phyloP scores from a whole-genome alignment of 768 basidiomycete species.

The Leucocoprinus birnbaumii region DNA sequence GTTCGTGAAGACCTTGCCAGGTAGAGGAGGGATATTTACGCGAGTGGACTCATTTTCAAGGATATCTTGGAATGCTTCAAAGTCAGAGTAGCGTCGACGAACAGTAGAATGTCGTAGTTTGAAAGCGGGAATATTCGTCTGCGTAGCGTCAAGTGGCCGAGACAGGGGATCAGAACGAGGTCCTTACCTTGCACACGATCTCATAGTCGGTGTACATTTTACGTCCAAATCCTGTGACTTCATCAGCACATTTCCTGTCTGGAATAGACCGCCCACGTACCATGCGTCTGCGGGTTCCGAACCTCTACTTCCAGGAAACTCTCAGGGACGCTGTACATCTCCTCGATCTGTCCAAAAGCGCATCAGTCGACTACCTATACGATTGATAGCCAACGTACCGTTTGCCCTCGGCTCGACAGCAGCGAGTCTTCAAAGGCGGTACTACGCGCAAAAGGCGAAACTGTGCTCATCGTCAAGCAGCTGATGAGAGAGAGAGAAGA shows the following conservation, averaged over 20 bases:
- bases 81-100: conserved; percentile 86
- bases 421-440: conserved; percentile 52
- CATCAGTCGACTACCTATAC: neutral
- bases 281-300: conserved; percentile 94
- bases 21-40: conserved; percentile 96
- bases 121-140: conserved; percentile 99
- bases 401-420: conserved; percentile 51
- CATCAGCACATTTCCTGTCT: neutral
- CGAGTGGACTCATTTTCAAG: conserved; percentile 95
- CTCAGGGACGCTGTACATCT: conserved; percentile 98
- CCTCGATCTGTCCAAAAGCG: conserved; percentile 68
- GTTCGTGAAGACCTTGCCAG: conserved; percentile 98
- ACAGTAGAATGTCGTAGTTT: conserved; percentile 93
- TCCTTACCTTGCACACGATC: conserved; percentile 88
- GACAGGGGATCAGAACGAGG: no score
- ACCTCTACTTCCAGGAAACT: conserved; percentile 98
- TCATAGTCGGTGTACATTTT: conserved; percentile 99
- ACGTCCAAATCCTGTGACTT: conserved; percentile 76
- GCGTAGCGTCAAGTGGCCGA: neutral
- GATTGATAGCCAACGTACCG: conserved; percentile 39
- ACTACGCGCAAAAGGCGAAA: conserved; percentile 65
- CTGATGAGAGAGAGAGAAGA: no score
- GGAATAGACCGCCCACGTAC: conserved; percentile 36
- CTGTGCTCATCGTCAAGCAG: conserved; percentile 10
- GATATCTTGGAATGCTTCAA: conserved; percentile 96